Percentiles rank a stretch among this genome's conserved stretches.
These are phyloP conservation scores for Elongisporangium anandrum DNA, from an alignment of 352 stramenopile species.

Conservation along the genomic window DNA sequence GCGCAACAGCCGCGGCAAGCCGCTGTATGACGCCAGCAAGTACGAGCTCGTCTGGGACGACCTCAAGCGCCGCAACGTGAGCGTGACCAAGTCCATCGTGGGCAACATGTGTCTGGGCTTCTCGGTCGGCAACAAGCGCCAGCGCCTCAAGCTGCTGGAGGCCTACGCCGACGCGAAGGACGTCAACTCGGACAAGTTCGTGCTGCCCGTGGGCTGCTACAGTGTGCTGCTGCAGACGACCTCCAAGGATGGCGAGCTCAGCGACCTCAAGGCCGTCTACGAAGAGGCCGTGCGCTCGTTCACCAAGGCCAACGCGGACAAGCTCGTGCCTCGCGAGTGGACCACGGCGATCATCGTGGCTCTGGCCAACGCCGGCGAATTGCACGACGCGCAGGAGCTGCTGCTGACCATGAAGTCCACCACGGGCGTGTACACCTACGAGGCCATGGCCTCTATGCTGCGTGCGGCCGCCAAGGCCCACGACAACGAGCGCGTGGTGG, in stretches of 20 bases:
- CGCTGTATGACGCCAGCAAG: conserved; percentile 29
- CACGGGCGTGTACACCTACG: conserved; percentile 37
- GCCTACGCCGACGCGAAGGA: conserved; percentile 31
- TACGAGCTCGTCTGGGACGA: conserved; percentile 40
- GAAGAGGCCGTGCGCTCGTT: conserved; percentile 32
- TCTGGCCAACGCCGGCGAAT: conserved; percentile 22
- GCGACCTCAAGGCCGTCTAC: conserved; percentile 38
- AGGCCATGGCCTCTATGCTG: conserved; percentile 36
- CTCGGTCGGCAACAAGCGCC: conserved; percentile 37
- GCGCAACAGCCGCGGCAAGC: conserved; percentile 10
- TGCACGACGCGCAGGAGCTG: conserved; percentile 34
- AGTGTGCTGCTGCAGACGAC: conserved; percentile 33
- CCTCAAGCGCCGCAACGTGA: conserved; percentile 28
- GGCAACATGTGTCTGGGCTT: conserved; percentile 43
- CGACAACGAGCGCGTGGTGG: conserved; percentile 21
- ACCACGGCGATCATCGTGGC: conserved; percentile 36
- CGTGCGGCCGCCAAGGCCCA: conserved; percentile 20
- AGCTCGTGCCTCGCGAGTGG: conserved; percentile 42
- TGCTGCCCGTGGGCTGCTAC: conserved; percentile 42
- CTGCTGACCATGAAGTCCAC: conserved; percentile 31
- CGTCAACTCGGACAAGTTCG: conserved; percentile 31
- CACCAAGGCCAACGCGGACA: conserved; percentile 16
- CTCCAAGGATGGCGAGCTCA: conserved; percentile 26
- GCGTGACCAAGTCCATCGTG: conserved; percentile 35
- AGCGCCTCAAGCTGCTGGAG: conserved; percentile 53